Evolutionary conservation across 2,329 filamentous ascomycete species (phyloP).

Genomic region (Colletotrichum ledebouriae): DNA sequence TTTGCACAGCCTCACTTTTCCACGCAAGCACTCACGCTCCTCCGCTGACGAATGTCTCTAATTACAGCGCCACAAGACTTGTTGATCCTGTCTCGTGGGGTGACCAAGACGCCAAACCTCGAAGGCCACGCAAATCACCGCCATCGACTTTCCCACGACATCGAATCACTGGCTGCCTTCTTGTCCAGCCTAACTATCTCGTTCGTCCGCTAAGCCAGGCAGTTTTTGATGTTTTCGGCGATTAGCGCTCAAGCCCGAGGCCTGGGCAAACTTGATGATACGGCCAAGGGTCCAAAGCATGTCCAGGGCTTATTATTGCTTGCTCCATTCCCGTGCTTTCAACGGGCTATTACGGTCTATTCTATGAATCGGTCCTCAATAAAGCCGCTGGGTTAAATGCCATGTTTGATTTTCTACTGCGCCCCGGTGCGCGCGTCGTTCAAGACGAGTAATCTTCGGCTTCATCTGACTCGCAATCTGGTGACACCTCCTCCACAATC

Average conservation of each 20-base stretch:
- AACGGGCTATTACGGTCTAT: slow-evolving; percentile 19
- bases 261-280: neutral
- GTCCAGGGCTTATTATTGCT: neutral
- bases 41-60: slow-evolving; percentile 24
- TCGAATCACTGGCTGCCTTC: slow-evolving; percentile 18
- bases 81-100: slow-evolving; percentile 2
- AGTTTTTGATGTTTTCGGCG: neutral
- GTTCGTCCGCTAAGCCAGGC: slow-evolving; percentile 13
- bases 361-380: neutral
- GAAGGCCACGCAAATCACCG: slow-evolving; percentile 32
- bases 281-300: neutral
- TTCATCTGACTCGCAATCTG: slow-evolving; percentile 46
- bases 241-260: neutral
- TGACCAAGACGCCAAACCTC: slow-evolving; percentile 22
- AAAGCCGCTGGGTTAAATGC: neutral
- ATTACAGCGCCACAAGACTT: slow-evolving; percentile 33
- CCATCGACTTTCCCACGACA: slow-evolving; percentile 10
- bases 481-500: slow-evolving; percentile 80
- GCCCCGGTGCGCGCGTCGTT: neutral
- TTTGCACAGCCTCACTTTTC: slow-evolving; percentile 42
- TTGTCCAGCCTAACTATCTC: neutral
- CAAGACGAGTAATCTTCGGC: slow-evolving; percentile 27
- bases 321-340: neutral
- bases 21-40: slow-evolving; percentile 41
- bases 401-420: neutral